Evolutionary conservation across 352 stramenopile genomes (phyloP), one percentile per base, ranked within the genome.

Genomic region (Globisporangium cystogenes): DNA sequence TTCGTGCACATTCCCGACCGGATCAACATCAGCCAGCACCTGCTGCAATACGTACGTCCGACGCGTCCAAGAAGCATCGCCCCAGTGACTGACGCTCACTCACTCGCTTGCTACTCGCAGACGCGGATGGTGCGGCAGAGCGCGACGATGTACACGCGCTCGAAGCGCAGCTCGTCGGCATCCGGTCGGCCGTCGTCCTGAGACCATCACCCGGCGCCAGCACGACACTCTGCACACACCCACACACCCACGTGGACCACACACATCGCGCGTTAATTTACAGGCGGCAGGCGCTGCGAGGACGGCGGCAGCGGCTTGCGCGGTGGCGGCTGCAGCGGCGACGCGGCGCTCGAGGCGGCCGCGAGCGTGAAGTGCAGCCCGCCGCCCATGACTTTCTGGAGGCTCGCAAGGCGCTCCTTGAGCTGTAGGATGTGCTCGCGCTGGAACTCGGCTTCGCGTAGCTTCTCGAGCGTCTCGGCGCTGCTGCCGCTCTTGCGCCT

Each of bases 1-100:
- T 95, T 84, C 57, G 85, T 95, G 20, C 82, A 95, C 63, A 93
- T 95, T 29, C 85, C 85, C 4, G 81, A 95, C 61, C 74, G 78
- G 15, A 89, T 93, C 68, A 88, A 91, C 67, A 76, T 93, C 59
- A 74, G 75, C 24, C 71, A 81, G 49, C 80, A 90, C 43, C 75
- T 90, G 27, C 73, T 82, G 52, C 74, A 93, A 75, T 90, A 92
- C 44, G 81, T 90, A 61, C 43, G 71, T 70, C 7, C n/a, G n/a
- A n/a, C n/a, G n/a, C n/a, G n/a, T n/a, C n/a, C n/a, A n/a, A n/a
- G n/a, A n/a, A n/a, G n/a, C n/a, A n/a, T n/a, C n/a, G n/a, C n/a
- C n/a, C n/a, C n/a, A n/a, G n/a, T n/a, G n/a, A n/a, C n/a, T n/a
- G n/a, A n/a, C n/a, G n/a, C n/a, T n/a, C n/a, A n/a, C n/a, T n/a